Evolutionary conservation across 2,329 filamentous ascomycete species (phyloP).

Genomic region (Periconia sp.): DNA sequence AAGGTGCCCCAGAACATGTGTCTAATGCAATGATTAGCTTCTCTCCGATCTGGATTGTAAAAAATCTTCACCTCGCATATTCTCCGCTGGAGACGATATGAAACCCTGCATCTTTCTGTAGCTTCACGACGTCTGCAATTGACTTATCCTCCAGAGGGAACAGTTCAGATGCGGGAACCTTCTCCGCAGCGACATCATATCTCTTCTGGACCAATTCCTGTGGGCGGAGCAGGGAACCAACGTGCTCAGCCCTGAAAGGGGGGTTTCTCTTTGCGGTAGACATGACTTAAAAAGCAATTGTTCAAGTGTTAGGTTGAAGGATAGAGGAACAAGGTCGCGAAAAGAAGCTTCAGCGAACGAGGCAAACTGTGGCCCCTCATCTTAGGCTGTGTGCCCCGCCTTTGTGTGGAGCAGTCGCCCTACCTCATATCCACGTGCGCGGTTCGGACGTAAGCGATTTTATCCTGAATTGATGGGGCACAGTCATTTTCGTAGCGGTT

Average conservation of each 20-base stretch:
- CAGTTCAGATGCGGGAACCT: slow-evolving; percentile 56
- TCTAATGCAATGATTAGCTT: slow-evolving; percentile 29
- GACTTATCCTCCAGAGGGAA: slow-evolving; percentile 67
- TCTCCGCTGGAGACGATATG: slow-evolving; percentile 72
- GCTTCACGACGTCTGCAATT: slow-evolving; percentile 68
- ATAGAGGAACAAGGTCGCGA: too few species aligned
- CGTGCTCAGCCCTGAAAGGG: slow-evolving; percentile 75
- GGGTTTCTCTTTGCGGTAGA: slow-evolving; percentile 49
- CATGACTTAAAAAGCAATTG: slow-evolving; percentile 44
- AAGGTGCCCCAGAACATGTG: slow-evolving; percentile 65
- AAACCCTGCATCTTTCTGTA: slow-evolving; percentile 68
- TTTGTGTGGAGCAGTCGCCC: too few species aligned
- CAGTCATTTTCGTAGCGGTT: too few species aligned
- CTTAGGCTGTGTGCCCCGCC: too few species aligned
- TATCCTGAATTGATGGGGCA: too few species aligned
- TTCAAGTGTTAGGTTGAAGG: too few species aligned
- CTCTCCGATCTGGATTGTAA: not conserved
- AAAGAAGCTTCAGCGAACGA: not conserved
- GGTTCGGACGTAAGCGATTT: too few species aligned
- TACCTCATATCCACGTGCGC: too few species aligned
- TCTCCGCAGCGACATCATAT: slow-evolving; percentile 57
- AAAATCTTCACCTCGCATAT: slow-evolving; percentile 53
- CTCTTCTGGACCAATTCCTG: slow-evolving; percentile 66
- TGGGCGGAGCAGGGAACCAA: slow-evolving; percentile 73
- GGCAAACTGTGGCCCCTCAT: slow-evolving; percentile 18